A percentile compares a stretch with the other conserved stretches of the same genome.
These are phyloP conservation scores for Immersiella caudata DNA, from an alignment of 495 filamentous ascomycete species.

Conservation along the genomic window DNA sequence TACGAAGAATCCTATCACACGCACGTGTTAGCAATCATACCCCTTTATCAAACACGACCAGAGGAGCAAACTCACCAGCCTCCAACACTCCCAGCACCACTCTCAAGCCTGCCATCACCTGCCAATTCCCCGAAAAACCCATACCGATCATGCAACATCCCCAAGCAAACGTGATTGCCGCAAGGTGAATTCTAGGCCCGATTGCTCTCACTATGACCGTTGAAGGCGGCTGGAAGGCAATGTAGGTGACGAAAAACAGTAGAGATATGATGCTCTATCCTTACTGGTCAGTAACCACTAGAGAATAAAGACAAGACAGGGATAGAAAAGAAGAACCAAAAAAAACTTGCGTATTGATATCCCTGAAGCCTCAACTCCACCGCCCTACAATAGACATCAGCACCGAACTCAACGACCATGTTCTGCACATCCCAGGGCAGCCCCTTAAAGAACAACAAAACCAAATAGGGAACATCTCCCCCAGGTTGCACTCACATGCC, in stretches of 20 bases:
- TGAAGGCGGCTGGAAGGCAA: conserved; percentile 63
- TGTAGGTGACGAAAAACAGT: conserved; percentile 69
- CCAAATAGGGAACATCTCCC: no score
- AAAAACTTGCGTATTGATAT: conserved; percentile 39
- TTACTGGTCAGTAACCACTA: not conserved
- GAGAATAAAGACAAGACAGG: no score
- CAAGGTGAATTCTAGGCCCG: conserved; percentile 60
- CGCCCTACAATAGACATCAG: no score
- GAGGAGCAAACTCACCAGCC: conserved; percentile 55
- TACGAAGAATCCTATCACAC: conserved; percentile 53
- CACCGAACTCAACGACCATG: no score
- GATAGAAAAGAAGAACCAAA: no score
- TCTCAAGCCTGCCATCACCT: conserved; percentile 55
- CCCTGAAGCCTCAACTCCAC: no score
- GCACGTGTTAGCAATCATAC: not conserved
- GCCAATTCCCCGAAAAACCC: conserved; percentile 60
- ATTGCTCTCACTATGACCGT: conserved; percentile 62
- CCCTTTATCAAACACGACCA: not conserved
- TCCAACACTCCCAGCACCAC: conserved; percentile 65
- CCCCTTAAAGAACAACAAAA: no score
- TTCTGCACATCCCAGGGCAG: no score
- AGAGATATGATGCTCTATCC: conserved; percentile 58
- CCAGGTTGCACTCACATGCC: conserved; percentile 61
- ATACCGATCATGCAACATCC: conserved; percentile 60
- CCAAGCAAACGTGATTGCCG: conserved; percentile 56